Evolutionary conservation across 2,329 filamentous ascomycete genomes (phyloP).

Genomic region (Coleophoma eucalyptorum): DNA sequence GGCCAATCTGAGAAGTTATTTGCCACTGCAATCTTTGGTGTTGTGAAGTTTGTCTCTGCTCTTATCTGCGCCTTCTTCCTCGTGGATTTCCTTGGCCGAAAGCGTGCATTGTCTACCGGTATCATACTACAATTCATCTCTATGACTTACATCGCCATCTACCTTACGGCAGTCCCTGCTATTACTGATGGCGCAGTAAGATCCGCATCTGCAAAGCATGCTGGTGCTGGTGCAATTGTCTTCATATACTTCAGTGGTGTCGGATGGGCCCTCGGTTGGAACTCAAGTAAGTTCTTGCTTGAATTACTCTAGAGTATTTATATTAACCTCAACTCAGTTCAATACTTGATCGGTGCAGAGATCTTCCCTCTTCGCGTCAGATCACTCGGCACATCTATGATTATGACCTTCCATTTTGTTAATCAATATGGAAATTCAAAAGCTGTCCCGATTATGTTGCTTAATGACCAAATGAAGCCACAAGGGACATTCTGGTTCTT

Average conservation of each 20-base stretch:
- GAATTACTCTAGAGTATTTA: too few species aligned
- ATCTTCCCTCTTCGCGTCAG: conserved; percentile 30
- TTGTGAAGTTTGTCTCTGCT: conserved; percentile 55
- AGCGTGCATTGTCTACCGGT: conserved; percentile 34
- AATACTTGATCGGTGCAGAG: conserved; percentile 35
- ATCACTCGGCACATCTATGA: conserved; percentile 19
- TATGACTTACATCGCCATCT: conserved; percentile 35
- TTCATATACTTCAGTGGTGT: conserved; percentile 12
- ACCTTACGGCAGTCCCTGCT: conserved; percentile 32
- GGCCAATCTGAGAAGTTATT: conserved; percentile 51
- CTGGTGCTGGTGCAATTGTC: conserved; percentile 9
- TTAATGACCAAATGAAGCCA: conserved; percentile 24
- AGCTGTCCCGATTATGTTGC: conserved; percentile 31
- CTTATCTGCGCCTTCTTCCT: conserved; percentile 51
- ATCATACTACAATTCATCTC: conserved; percentile 33
- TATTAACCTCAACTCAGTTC: conserved; percentile 15
- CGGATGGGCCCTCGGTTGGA: conserved; percentile 24
- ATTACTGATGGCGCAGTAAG: conserved; percentile 2
- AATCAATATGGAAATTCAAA: conserved; percentile 17
- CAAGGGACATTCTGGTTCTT: conserved; percentile 42
- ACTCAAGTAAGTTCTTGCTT: neutral
- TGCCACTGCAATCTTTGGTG: conserved; percentile 52
- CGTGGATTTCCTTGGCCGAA: conserved; percentile 54
- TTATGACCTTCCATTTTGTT: conserved; percentile 22
- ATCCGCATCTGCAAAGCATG: conserved; percentile 4